These are phyloP conservation scores for Chlorella sp. DNA, from an alignment of 139 green algal genomes.

Conservation along the genomic window DNA sequence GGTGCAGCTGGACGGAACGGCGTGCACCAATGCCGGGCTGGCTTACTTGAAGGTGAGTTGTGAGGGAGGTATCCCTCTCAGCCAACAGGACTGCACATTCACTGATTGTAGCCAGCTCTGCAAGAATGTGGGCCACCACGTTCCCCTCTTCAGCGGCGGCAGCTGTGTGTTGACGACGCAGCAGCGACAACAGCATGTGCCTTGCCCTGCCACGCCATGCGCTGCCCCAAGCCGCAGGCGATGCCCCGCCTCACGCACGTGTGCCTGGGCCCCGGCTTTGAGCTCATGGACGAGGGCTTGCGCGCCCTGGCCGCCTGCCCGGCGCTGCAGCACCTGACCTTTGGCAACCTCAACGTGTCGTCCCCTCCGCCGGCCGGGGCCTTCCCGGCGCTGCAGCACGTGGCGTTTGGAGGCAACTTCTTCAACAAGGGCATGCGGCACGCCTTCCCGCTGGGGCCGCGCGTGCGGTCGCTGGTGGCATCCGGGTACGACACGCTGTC, in stretches of 20 bases:
- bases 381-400: background rate
- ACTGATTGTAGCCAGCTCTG: too few species aligned
- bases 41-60: too few species aligned
- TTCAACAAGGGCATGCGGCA: background rate
- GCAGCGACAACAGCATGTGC: too few species aligned
- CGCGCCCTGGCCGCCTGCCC: background rate
- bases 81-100: too few species aligned
- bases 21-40: background rate
- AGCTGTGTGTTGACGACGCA: too few species aligned
- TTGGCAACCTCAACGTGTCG: background rate
- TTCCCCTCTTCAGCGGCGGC: too few species aligned
- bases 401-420: background rate
- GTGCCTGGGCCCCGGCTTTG: background rate
- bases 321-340: background rate
- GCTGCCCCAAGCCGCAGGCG: too few species aligned
- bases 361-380: too few species aligned
- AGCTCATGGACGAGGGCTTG: background rate
- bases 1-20: background rate
- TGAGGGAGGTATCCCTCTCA: too few species aligned
- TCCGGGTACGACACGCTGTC: background rate
- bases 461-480: background rate
- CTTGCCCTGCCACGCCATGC: too few species aligned
- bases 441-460: background rate
- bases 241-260: background rate
- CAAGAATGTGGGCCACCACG: too few species aligned